phyloP scores from a whole-genome alignment of 148 eudicot species.

The Gaultheria prostrata region DNA sequence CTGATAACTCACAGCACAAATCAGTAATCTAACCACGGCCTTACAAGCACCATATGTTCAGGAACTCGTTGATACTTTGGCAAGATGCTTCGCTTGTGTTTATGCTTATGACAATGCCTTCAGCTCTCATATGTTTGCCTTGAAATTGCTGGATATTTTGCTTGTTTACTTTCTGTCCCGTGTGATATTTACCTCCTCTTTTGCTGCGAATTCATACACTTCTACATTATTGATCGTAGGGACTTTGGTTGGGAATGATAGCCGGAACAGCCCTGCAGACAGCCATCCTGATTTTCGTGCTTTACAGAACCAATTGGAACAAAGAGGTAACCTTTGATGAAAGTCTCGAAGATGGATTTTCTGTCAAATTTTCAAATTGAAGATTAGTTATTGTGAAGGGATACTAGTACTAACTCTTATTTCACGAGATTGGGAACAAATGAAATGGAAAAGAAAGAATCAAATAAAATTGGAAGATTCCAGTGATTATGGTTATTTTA shows the following conservation, averaged over 20 bases:
- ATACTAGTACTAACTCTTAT: background rate
- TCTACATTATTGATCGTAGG: conserved; percentile 32
- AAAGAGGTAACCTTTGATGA: conserved; percentile 47
- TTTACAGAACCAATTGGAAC: conserved; percentile 79
- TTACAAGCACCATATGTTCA: background rate
- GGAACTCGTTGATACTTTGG: background rate
- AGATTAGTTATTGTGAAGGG: background rate
- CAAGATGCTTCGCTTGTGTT: background rate
- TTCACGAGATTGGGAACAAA: background rate
- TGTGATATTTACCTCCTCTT: background rate
- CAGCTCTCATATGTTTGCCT: background rate
- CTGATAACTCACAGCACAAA: background rate
- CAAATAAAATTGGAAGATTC: no score
- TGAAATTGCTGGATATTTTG: background rate
- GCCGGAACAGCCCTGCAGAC: conserved; percentile 67
- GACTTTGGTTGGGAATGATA: conserved; percentile 88
- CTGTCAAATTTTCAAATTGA: background rate
- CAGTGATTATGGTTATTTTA: background rate
- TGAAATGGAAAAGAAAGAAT: no score
- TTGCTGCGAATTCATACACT: background rate
- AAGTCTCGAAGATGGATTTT: background rate
- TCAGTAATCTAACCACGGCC: background rate
- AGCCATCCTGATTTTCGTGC: conserved; percentile 43
- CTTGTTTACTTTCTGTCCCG: background rate
- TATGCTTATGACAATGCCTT: no score